Evolutionary conservation across 768 basidiomycete genomes (phyloP).

Genomic region (Coprinopsis marcescibilis): DNA sequence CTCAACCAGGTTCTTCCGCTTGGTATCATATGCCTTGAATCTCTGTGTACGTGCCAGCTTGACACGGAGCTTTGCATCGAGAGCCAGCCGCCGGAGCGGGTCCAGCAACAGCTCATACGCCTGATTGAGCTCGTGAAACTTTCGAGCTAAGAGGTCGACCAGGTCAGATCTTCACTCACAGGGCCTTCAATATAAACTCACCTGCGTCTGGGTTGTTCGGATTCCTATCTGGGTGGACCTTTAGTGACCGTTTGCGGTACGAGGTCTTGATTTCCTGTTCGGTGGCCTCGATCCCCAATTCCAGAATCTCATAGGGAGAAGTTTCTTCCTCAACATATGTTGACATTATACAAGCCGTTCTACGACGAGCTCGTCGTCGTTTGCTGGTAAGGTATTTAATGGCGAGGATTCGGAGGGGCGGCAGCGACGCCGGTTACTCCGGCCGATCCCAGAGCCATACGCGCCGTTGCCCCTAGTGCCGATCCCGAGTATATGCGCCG

Average conservation of each 20-base stretch:
- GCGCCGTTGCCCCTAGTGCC: too few relatives aligned
- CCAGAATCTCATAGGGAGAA: slow-evolving; percentile 72
- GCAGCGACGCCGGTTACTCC: too few relatives aligned
- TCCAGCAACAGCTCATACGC: slow-evolving; percentile 80
- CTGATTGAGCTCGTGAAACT: slow-evolving; percentile 80
- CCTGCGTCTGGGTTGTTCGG: slow-evolving; percentile 23
- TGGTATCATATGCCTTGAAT: slow-evolving; percentile 64
- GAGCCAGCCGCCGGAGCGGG: slow-evolving; percentile 67
- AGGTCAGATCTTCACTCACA: slow-evolving; percentile 14
- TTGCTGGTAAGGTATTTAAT: too few relatives aligned
- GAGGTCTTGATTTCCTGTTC: slow-evolving; percentile 77
- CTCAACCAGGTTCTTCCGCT: slow-evolving; percentile 68
- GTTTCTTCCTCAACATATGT: slow-evolving; percentile 45
- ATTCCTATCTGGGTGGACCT: slow-evolving; percentile 77
- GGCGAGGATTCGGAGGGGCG: too few relatives aligned
- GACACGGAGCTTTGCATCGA: slow-evolving; percentile 74
- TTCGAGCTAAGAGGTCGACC: slow-evolving; percentile 79
- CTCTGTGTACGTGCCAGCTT: slow-evolving; percentile 64
- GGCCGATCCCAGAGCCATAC: too few relatives aligned
- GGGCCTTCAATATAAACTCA: slow-evolving; percentile 29
- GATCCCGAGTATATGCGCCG: too few relatives aligned
- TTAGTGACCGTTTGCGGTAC: slow-evolving; percentile 73
- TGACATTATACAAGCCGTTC: slow-evolving; percentile 3
- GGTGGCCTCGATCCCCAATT: slow-evolving; percentile 54
- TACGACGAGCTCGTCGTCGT: not conserved